Evolutionary conservation across 108 stramenopile species (phyloP).

Genomic region (Stephanodiscus triporus): DNA sequence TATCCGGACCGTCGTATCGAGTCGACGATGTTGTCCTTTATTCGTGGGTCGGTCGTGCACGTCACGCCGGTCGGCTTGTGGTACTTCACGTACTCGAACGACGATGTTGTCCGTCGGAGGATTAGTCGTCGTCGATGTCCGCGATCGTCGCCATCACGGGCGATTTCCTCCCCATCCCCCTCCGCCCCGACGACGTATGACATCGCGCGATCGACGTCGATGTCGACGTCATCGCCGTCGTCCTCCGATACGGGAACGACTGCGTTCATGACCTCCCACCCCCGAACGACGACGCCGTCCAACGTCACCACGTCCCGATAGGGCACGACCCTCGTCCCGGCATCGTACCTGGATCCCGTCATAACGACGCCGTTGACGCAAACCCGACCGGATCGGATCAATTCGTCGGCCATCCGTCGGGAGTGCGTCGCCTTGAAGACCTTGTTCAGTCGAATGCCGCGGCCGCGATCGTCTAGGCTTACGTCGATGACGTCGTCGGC

Average conservation of each 20-base stretch:
- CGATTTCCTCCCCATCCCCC: no score
- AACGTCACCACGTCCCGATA: slow-evolving; percentile 58
- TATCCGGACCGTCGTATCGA: slow-evolving; percentile 49
- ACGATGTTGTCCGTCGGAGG: not conserved
- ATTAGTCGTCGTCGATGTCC: not conserved
- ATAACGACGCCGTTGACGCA: slow-evolving; percentile 52
- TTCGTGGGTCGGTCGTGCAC: slow-evolving; percentile 74
- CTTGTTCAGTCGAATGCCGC: slow-evolving; percentile 75
- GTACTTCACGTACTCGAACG: slow-evolving; percentile 52
- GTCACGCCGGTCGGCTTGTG: slow-evolving; percentile 79
- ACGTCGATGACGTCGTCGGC: slow-evolving; percentile 4
- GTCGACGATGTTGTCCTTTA: slow-evolving; percentile 67
- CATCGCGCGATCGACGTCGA: no score
- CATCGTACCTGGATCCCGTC: slow-evolving; percentile 1
- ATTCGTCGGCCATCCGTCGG: slow-evolving; percentile 65
- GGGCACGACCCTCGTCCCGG: slow-evolving; percentile 53
- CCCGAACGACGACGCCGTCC: slow-evolving; percentile 59
- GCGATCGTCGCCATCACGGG: not conserved
- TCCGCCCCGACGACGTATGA: no score
- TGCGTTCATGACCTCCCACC: slow-evolving; percentile 74
- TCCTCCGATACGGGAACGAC: not conserved
- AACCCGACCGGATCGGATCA: slow-evolving; percentile 69
- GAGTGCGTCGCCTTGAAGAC: slow-evolving; percentile 81
- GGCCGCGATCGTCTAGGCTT: not conserved
- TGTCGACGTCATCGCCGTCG: no score